Evolutionary conservation across 257 asterid species (phyloP).

Genomic region (Solanum appendiculatum): DNA sequence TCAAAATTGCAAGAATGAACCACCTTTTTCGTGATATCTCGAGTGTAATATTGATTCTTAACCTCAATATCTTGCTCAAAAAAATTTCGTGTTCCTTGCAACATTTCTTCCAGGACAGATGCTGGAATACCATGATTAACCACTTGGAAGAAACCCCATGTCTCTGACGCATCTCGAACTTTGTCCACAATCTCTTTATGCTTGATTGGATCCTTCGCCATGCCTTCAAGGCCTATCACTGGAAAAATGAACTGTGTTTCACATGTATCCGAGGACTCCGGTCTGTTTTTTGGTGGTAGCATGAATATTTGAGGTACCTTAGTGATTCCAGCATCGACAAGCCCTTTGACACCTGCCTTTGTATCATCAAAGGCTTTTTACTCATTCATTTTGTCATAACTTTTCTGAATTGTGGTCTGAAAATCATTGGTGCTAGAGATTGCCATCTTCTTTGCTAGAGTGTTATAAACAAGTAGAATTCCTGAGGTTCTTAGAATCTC

Average conservation of each 20-base stretch:
- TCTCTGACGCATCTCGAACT: conserved; percentile 35
- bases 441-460: conserved; percentile 4
- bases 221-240: conserved; percentile 37
- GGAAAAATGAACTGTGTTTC: conserved; percentile 27
- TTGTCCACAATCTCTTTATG: conserved; percentile 22
- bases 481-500: background rate
- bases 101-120: conserved; percentile 34
- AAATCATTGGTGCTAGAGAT: background rate
- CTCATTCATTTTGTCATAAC: conserved; percentile 22
- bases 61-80: conserved; percentile 41
- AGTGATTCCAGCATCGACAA: conserved; percentile 35
- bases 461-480: background rate
- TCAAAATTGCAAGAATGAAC: conserved; percentile 47
- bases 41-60: conserved; percentile 45
- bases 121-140: conserved; percentile 56
- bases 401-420: background rate
- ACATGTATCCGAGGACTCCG: background rate
- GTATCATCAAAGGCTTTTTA: conserved; percentile 47
- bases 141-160: conserved; percentile 55
- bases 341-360: conserved; percentile 57
- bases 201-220: background rate
- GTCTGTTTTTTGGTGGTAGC: conserved; percentile 5
- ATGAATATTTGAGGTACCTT: conserved; percentile 38
- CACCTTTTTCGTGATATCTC: conserved; percentile 31
- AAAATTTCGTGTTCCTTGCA: conserved; percentile 41